Evolutionary conservation across 306 rosid species (phyloP).

Genomic region (Alnus rubra): DNA sequence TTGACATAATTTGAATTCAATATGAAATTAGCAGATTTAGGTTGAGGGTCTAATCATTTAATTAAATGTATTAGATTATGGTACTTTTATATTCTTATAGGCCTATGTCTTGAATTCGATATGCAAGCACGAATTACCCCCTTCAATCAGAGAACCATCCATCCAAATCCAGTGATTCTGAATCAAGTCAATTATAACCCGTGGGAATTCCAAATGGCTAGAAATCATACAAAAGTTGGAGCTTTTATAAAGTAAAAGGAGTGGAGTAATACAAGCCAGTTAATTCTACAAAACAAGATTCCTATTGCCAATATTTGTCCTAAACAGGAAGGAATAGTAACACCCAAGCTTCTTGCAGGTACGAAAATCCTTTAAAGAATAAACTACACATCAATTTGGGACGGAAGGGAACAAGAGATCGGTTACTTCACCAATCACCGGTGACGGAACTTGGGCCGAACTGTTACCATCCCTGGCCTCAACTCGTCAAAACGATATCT

Average conservation of each 20-base stretch:
- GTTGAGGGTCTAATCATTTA: too few species aligned
- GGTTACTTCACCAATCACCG: slow-evolving; percentile 30
- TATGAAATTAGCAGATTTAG: too few species aligned
- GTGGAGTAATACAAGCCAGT: not conserved
- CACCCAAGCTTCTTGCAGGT: not conserved
- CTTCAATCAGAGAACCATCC: too few species aligned
- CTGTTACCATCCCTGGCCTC: slow-evolving; percentile 70
- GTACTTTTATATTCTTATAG: too few species aligned
- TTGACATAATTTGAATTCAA: too few species aligned
- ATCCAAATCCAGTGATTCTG: too few species aligned
- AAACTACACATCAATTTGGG: not conserved
- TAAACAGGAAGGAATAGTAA: too few species aligned
- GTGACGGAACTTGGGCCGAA: slow-evolving; percentile 69
- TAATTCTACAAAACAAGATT: not conserved
- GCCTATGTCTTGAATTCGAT: too few species aligned
- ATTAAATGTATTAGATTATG: too few species aligned
- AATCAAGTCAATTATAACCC: too few species aligned
- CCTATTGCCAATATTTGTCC: not conserved
- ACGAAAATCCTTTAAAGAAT: not conserved
- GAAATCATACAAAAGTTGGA: not conserved
- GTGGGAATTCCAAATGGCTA: not conserved
- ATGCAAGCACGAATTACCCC: too few species aligned
- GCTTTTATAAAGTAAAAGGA: not conserved
- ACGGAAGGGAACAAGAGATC: slow-evolving; percentile 1
- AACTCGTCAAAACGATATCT: slow-evolving; percentile 73